These are phyloP conservation scores for Rhodotorula sp. DNA, from an alignment of 1,284 basidiomycete species.

Conservation along the genomic window DNA sequence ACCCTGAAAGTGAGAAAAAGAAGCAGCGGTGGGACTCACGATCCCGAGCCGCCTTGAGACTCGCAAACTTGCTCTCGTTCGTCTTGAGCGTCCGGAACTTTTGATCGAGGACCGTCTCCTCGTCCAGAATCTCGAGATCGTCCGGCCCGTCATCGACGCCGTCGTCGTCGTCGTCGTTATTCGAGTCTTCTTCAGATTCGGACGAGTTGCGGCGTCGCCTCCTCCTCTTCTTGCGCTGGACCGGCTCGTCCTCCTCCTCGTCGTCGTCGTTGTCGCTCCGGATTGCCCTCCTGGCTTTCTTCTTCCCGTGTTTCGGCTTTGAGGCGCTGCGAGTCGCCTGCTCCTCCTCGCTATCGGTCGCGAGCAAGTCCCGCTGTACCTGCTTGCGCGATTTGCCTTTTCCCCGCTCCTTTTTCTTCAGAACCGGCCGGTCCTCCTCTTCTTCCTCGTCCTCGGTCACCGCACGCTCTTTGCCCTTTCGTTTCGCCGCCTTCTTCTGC, in stretches of 20 bases:
- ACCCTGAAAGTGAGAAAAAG: not conserved
- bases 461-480: not conserved
- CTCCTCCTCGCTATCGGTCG: not conserved
- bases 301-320: constrained; percentile 5
- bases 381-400: constrained; percentile 2
- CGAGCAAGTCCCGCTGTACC: not conserved
- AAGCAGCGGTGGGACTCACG: not conserved
- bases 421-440: not conserved
- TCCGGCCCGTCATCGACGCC: constrained; percentile 21
- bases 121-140: constrained; percentile 27
- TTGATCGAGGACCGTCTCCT: constrained; percentile 21
- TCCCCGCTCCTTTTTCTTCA: not conserved
- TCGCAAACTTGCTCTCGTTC: constrained; percentile 11
- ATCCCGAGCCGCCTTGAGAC: constrained; percentile 13
- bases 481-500: not conserved
- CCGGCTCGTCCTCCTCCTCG: not conserved
- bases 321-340: not conserved
- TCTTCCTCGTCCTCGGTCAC: not conserved
- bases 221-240: constrained; percentile 1
- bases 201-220: not conserved
- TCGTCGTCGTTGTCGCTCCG: not conserved
- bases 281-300: not conserved
- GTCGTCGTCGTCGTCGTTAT: not conserved
- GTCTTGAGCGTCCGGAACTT: constrained; percentile 1
- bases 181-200: too few relatives aligned